A percentile compares a stretch with the other conserved stretches of the same genome.
Evolutionary conservation across 1,284 basidiomycete species (phyloP).

Genomic region (Papiliotrema fonsecae): DNA sequence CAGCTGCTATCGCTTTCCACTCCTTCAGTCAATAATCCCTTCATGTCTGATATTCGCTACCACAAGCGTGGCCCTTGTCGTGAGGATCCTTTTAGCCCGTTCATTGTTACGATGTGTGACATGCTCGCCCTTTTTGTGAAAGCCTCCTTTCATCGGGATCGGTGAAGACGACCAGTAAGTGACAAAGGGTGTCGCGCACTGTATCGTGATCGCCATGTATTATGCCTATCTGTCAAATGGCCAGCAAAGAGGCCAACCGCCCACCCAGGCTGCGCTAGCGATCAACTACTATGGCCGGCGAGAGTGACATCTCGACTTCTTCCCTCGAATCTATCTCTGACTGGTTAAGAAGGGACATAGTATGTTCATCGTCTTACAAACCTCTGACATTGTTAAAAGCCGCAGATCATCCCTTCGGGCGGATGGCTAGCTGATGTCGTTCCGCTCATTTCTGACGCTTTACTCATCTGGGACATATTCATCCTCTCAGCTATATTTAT

Average conservation of each 20-base stretch:
- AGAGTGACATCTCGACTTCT: too few species aligned
- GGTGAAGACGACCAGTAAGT: too few species aligned
- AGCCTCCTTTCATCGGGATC: background rate
- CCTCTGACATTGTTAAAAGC: background rate
- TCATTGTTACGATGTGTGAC: background rate
- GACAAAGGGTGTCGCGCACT: too few species aligned
- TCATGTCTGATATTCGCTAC: background rate
- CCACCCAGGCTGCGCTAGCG: too few species aligned
- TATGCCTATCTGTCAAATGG: too few species aligned
- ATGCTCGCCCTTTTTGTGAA: background rate
- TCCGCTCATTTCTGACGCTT: slow-evolving; percentile 13
- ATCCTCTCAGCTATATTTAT: slow-evolving; percentile 20
- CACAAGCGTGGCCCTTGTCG: background rate
- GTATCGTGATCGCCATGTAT: too few species aligned
- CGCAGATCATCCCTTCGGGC: slow-evolving; percentile 23
- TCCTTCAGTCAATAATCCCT: background rate
- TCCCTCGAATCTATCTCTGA: background rate
- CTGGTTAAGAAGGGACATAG: background rate
- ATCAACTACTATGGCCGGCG: too few species aligned
- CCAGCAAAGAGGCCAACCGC: too few species aligned
- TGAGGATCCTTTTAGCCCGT: background rate
- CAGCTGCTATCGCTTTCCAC: background rate
- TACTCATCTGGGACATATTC: slow-evolving; percentile 25
- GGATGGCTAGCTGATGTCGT: slow-evolving; percentile 25
- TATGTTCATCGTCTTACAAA: background rate